Conservation (phyloP, 176 grass and related monocot genomes). For the Oryza australiensis region DNA sequence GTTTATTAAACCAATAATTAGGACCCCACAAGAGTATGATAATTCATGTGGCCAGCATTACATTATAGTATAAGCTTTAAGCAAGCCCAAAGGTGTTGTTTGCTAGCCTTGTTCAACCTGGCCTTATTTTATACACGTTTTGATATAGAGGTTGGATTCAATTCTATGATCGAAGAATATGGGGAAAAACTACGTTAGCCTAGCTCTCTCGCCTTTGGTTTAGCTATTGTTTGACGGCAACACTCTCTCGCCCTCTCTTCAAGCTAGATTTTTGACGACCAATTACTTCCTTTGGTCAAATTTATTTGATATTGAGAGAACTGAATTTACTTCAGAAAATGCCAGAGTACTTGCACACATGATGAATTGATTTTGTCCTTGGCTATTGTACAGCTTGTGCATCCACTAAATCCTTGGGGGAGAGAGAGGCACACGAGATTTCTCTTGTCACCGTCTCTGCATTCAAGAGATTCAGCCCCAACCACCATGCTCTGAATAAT, state of each 20-base stretch:
- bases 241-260: no score
- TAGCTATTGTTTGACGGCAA: not conserved
- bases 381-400: not conserved
- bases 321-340: no score
- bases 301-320: no score
- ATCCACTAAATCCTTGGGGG: not conserved
- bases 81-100: not conserved
- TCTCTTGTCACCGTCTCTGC: not conserved
- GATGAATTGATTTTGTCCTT: not conserved
- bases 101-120: not conserved
- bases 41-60: not conserved
- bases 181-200: not conserved
- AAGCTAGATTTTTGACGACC: no score
- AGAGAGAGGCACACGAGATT: not conserved
- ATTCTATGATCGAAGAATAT: not conserved
- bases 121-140: no score
- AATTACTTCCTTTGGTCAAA: no score
- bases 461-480: not conserved
- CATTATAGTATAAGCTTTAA: not conserved
- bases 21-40: not conserved
- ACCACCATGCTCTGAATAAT: not conserved
- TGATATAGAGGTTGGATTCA: not conserved
- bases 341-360: not conserved
- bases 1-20: not conserved
- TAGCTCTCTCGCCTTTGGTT: not conserved